Evolutionary conservation across 768 basidiomycete species (phyloP), one percentile per base, ranked within the genome.

Genomic region (Tubosaeta brunneosetosa): DNA sequence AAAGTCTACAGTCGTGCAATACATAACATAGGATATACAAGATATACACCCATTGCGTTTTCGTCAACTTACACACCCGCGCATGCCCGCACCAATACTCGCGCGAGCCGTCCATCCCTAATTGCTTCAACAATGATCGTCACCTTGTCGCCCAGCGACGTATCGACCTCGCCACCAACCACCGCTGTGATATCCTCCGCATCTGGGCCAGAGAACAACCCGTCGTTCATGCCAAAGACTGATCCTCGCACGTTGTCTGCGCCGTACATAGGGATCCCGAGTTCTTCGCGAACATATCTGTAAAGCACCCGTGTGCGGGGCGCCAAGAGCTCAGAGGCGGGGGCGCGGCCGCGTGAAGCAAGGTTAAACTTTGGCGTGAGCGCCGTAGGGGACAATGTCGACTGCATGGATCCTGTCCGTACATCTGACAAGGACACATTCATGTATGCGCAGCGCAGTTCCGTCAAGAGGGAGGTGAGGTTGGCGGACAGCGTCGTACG

Each of bases 231-330:
- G 8, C 88, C 86, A 49, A 79, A 78, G 55, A 72, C 78, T 58
- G 82, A 86, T 8, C 71, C 68, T 38, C 74, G 71, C 55, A 83
- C 74, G 62, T 93, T 93, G 59, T 89, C 87, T 8, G 77, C 73
- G 14, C 90, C 90, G 56, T 91, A 83, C 87, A 91, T 92, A 58
- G 74, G 73, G 55, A 92, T 80, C n/a, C 87, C 88, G 27, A 93
- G 72, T 8, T 76, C 78, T 19, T 79, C 53, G 32, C 91, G 77
- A 6, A 94, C 80, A 56, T 83, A 94, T 65, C 87, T 83, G 67
- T 94, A 94, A 22, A 93, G 66, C 6, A 81, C 72, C 11, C 81
- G 77, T 4, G 89, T 90, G 16, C 68, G 61, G 0, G 68, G 59
- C 1, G 68, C 64, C 37, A 94, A 76, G 68, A 75, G 82, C 10